These are phyloP conservation scores for Panicum virgatum DNA, from an alignment of 202 grass and related monocot species.

Conservation along the genomic window DNA sequence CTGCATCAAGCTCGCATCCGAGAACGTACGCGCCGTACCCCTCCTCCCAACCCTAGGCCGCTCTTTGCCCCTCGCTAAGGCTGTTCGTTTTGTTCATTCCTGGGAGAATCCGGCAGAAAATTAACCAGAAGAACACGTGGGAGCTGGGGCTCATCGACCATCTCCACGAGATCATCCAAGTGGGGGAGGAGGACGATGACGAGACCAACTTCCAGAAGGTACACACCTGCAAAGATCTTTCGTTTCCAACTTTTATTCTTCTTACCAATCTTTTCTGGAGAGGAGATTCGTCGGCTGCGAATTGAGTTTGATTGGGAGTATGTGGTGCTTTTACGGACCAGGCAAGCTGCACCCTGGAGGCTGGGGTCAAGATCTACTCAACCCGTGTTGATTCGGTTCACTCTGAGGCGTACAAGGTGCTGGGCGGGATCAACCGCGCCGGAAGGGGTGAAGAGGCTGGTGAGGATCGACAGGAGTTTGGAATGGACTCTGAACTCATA, in stretches of 20 bases:
- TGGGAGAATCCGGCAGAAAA: slow-evolving; percentile 60
- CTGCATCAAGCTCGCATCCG: slow-evolving; percentile 89
- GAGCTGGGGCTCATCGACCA: slow-evolving; percentile 91
- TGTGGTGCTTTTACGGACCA: slow-evolving; percentile 30
- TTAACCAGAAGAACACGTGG: slow-evolving; percentile 99
- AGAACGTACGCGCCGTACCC: slow-evolving; percentile 53
- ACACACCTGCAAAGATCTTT: background rate
- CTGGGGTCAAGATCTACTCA: slow-evolving; percentile 94
- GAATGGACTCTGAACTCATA: background rate
- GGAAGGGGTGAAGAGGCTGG: slow-evolving; percentile 72
- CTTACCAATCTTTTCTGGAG: background rate
- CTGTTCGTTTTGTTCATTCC: background rate
- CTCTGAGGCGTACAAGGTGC: slow-evolving; percentile 94
- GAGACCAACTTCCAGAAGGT: slow-evolving; percentile 99
- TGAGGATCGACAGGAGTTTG: slow-evolving; percentile 21
- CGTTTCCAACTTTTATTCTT: background rate
- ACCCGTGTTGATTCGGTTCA: slow-evolving; percentile 87
- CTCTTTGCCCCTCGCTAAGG: slow-evolving; percentile 1
- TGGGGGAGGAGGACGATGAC: slow-evolving; percentile 66
- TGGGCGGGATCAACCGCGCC: slow-evolving; percentile 88
- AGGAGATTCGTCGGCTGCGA: background rate
- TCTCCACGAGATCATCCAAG: slow-evolving; percentile 79
- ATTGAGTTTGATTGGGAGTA: slow-evolving; percentile 5
- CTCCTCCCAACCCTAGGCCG: slow-evolving; percentile 21
- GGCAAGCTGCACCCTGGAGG: slow-evolving; percentile 92